Evolutionary conservation across 2,329 filamentous ascomycete species (phyloP).

Genomic region (Trichoderma harzianum): DNA sequence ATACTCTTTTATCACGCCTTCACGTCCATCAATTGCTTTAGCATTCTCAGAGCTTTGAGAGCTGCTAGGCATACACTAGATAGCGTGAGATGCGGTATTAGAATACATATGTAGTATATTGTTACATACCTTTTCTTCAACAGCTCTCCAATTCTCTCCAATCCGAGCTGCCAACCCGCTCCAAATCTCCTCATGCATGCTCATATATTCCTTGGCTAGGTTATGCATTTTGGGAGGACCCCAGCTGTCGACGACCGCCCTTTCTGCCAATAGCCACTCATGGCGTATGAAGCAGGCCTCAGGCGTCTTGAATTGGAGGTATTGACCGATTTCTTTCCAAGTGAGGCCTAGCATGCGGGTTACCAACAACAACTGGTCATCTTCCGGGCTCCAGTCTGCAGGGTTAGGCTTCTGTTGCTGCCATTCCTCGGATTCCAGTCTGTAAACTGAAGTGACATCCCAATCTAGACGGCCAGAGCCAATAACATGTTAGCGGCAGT

Average conservation of each 20-base stretch:
- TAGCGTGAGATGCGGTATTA: neutral
- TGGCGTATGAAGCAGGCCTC: neutral
- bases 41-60: neutral
- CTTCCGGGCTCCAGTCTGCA: neutral
- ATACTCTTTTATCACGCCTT: neutral
- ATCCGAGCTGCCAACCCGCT: neutral
- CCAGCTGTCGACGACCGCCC: neutral
- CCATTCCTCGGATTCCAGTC: neutral
- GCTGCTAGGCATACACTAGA: neutral
- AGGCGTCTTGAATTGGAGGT: neutral
- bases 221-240: neutral
- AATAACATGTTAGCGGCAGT: neutral
- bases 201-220: neutral
- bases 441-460: neutral
- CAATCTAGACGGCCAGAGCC: neutral
- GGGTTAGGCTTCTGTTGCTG: neutral
- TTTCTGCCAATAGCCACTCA: neutral
- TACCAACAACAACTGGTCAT: neutral
- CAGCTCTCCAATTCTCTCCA: neutral
- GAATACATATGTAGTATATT: neutral
- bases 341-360: neutral
- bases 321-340: neutral
- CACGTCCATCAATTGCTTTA: neutral
- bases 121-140: neutral
- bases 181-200: neutral